Percentiles rank a stretch among this genome's conserved stretches.
These are phyloP conservation scores for Citrus medica DNA, from an alignment of 345 rosid genomes.

Conservation along the genomic window DNA sequence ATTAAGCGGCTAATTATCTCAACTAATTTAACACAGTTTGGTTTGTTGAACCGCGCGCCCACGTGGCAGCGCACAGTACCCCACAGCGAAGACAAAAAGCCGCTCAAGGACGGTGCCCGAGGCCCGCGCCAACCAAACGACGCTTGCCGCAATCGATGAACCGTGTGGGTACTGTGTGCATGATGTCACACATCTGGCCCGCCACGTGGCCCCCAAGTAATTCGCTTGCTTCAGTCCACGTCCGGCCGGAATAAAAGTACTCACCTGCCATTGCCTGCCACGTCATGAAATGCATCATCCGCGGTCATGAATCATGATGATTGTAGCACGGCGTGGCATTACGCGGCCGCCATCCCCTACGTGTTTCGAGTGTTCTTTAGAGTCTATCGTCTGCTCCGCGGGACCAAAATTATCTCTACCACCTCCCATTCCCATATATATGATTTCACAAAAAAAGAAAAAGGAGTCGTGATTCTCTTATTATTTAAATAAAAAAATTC, in stretches of 20 bases:
- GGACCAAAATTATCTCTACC: no score
- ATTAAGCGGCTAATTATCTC: no score
- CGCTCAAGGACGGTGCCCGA: conserved; percentile 23
- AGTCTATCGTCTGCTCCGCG: no score
- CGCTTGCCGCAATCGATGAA: no score
- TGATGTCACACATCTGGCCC: background rate
- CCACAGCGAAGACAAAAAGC: background rate
- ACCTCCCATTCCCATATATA: no score
- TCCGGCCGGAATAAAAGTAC: background rate
- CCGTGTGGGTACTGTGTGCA: background rate
- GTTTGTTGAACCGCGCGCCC: background rate
- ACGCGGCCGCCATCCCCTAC: background rate
- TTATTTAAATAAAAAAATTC: no score
- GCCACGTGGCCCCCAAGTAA: background rate
- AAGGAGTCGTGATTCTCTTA: no score
- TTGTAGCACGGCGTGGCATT: background rate
- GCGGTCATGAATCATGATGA: background rate
- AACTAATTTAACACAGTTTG: background rate
- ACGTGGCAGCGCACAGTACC: background rate
- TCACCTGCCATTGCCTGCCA: background rate
- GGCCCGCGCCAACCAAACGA: conserved; percentile 10
- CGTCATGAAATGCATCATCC: background rate
- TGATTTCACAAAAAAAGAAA: no score
- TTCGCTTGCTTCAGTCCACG: background rate
- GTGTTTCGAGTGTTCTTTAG: background rate